phyloP scores from a whole-genome alignment of 495 filamentous ascomycete genomes.

The Aspergillus nidulans region DNA sequence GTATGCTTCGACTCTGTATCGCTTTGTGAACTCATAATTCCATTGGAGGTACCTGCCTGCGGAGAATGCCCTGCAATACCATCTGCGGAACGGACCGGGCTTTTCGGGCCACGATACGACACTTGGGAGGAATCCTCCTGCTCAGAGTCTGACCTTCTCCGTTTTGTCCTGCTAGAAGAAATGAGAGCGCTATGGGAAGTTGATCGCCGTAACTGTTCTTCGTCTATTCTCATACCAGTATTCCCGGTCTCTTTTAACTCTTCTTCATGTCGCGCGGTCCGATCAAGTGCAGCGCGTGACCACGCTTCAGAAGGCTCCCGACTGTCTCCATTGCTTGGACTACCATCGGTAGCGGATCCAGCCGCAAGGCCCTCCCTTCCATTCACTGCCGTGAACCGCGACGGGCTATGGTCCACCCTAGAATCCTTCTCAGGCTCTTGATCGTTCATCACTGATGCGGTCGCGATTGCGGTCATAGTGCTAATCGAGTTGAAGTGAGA shows the following conservation, averaged over 20 bases:
- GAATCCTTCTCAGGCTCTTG: conserved; percentile 37
- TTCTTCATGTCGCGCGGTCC: conserved; percentile 21
- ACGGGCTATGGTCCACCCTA: conserved; percentile 44
- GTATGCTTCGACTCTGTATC: conserved; percentile 21
- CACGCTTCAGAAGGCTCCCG: conserved; percentile 23
- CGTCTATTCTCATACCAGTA: conserved; percentile 20
- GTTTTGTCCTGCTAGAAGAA: conserved; percentile 28
- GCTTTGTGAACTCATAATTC: conserved; percentile 5
- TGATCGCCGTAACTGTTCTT: conserved; percentile 24
- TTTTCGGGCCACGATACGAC: conserved; percentile 16
- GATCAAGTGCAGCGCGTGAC: conserved; percentile 13
- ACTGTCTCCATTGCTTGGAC: conserved; percentile 21
- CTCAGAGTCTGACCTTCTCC: conserved; percentile 39
- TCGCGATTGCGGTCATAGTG: conserved; percentile 42
- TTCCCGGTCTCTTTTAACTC: conserved; percentile 12
- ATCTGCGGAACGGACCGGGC: conserved; percentile 17
- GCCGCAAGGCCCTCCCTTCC: conserved; percentile 31
- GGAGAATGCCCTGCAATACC: conserved; percentile 10
- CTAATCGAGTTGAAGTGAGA: not conserved
- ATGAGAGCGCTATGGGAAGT: conserved; percentile 22
- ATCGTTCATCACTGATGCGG: conserved; percentile 34
- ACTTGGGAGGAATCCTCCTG: conserved; percentile 21
- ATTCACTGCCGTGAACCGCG: conserved; percentile 53
- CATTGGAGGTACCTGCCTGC: conserved; percentile 13
- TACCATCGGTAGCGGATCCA: conserved; percentile 3